Base-by-base conservation (phyloP, 805 yeast species). In the Hanseniaspora vineae region DNA sequence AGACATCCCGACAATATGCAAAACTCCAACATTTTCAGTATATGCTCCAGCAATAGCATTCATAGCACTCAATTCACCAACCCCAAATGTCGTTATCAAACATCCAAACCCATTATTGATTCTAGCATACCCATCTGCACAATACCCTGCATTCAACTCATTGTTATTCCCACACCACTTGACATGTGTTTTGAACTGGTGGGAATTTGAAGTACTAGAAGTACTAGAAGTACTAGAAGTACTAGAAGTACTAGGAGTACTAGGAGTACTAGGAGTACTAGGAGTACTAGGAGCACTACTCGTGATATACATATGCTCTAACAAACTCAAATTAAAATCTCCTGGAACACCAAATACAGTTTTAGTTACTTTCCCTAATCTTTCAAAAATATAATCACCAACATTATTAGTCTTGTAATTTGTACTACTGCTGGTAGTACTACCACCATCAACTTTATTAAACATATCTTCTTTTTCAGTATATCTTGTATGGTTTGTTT, bases 101-200 rank as follows among this genome's bases (percentile, higher is more conserved):
- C 79, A 87, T 46, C 87, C 85, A 6, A 84, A 73, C n/a, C 76
- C 73, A 44, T 72, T 69, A 23, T 80, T 71, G 42, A 69, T 68
- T 51, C 90, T 74, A 17, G 92, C 78, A 58, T 85, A 89, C 6
- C 96, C 97, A 62, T 89, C 96, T 8, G 90, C 89, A 6, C 92
- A 80, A 60, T 89, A 88, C 9, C 94, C 92, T 3, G 92, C 81
- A 59, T 88, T 89, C 52, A 88, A 71, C 66, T 88, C 97, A 59
- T 88, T 88, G 67, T 95, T 85, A 51, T 79, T 77, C 23, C 95
- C 95, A 44, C 84, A 70, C 85, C 94, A 87, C 17, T 47, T 45
- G 14, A 53, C 29, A 4, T 23, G 29, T 4, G 29, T 23, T 23
- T 23, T 23, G 29, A 23, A 23, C 29, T 23, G 29, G 8, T n/a